phyloP scores from a whole-genome alignment of 2,329 filamentous ascomycete genomes.

The Diaporthe destruens region DNA sequence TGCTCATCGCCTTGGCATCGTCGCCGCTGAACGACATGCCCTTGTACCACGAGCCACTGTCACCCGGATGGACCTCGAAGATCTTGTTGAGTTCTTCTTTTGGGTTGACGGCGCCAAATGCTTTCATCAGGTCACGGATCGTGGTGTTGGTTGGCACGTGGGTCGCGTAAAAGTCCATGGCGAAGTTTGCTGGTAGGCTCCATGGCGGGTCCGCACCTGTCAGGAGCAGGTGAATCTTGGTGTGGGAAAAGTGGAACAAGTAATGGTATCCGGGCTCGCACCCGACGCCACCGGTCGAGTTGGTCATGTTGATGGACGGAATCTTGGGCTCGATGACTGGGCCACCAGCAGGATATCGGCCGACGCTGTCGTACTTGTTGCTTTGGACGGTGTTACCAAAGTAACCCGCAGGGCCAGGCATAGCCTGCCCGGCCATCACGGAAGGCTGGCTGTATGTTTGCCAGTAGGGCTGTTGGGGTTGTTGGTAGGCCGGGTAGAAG shows the following conservation, averaged over 20 bases:
- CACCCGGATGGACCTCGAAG: constrained; percentile 67
- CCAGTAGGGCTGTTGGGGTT: not conserved
- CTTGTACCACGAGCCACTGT: constrained; percentile 70
- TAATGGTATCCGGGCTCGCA: constrained; percentile 74
- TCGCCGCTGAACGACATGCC: constrained; percentile 65
- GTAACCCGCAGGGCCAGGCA: constrained; percentile 36
- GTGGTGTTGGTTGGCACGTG: constrained; percentile 67
- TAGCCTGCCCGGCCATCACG: constrained; percentile 32
- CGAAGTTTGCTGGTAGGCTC: constrained; percentile 58
- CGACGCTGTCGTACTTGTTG: constrained; percentile 43
- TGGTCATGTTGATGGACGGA: constrained; percentile 67
- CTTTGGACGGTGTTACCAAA: constrained; percentile 12
- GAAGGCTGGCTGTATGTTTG: not conserved
- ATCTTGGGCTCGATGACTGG: constrained; percentile 59
- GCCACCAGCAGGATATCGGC: constrained; percentile 57
- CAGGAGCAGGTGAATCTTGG: constrained; percentile 71
- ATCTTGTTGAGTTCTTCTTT: constrained; percentile 66
- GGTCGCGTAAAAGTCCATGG: constrained; percentile 61
- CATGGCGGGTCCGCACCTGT: constrained; percentile 62
- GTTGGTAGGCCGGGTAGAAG: not conserved
- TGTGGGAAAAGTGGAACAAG: constrained; percentile 69
- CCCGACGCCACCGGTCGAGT: constrained; percentile 68
- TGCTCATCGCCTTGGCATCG: constrained; percentile 60
- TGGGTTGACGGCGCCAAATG: constrained; percentile 68
- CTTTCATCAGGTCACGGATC: constrained; percentile 68